Percentiles rank a stretch among this genome's conserved stretches.
These are phyloP conservation scores for Blastobotrys persicus DNA, from an alignment of 1,139 yeast genomes.

Conservation along the genomic window DNA sequence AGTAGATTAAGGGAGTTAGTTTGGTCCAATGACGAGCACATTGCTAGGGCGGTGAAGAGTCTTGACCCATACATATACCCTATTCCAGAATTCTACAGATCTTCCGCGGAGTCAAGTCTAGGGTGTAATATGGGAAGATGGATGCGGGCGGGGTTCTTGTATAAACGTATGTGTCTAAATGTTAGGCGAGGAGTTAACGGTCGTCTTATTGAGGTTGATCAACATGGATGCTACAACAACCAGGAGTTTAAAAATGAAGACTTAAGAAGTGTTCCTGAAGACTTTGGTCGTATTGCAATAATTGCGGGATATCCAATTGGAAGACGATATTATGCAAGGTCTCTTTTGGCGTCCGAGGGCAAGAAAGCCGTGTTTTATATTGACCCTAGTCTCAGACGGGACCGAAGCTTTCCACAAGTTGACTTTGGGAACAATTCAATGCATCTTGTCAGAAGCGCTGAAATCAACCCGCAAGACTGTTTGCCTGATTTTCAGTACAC, in stretches of 20 bases:
- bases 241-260: not conserved
- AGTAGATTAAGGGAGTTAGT: not conserved
- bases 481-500: constrained; percentile 1
- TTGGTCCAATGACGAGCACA: not conserved
- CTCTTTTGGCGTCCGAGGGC: not conserved
- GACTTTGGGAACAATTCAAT: not conserved
- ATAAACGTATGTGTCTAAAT: not conserved
- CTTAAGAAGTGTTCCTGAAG: not conserved
- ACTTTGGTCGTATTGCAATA: not conserved
- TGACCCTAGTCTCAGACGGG: not conserved
- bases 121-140: not conserved
- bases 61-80: not conserved
- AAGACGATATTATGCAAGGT: not conserved
- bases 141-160: constrained; percentile 3
- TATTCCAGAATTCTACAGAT: not conserved
- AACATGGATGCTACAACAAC: not conserved
- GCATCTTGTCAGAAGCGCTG: not conserved
- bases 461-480: not conserved
- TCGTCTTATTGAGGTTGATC: not conserved
- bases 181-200: not conserved
- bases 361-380: not conserved
- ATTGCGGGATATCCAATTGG: constrained; percentile 3
- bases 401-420: not conserved
- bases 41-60: not conserved
- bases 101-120: not conserved